Evolutionary conservation across 805 yeast genomes (phyloP).

Genomic region (Wickerhamiella vanderwaltii): DNA sequence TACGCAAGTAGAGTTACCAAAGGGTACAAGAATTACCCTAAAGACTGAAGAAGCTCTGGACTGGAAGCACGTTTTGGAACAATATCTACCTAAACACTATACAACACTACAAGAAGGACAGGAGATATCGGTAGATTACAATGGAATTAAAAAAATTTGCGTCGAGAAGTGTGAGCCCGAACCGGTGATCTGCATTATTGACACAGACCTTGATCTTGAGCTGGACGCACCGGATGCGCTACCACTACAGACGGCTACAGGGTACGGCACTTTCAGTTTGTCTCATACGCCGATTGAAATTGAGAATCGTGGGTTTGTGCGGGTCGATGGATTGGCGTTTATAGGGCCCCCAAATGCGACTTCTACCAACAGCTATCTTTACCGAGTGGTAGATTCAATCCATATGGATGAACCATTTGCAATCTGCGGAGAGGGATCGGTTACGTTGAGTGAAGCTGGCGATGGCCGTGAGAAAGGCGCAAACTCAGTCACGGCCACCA

Average conservation of each 20-base stretch:
- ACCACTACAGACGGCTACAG: not conserved
- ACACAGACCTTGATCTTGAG: constrained; percentile 41
- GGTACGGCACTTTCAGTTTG: not conserved
- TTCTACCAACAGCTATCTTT: constrained; percentile 12
- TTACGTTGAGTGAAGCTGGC: not conserved
- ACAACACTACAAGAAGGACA: constrained; percentile 39
- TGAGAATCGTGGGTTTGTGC: not conserved
- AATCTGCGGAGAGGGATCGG: constrained; percentile 13
- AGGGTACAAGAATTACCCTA: constrained; percentile 36
- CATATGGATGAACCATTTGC: constrained; percentile 10
- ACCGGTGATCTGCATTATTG: constrained; percentile 39
- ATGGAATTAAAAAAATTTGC: constrained; percentile 19
- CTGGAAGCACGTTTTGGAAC: constrained; percentile 45
- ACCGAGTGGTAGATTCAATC: constrained; percentile 5
- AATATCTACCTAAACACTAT: constrained; percentile 36
- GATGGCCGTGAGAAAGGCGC: no score
- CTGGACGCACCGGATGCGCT: constrained; percentile 13
- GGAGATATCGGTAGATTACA: constrained; percentile 27
- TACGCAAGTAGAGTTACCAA: constrained; percentile 31
- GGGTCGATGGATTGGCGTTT: constrained; percentile 12
- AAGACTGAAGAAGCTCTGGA: constrained; percentile 31
- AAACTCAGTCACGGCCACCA: not conserved
- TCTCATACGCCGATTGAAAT: not conserved
- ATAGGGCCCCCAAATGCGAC: constrained; percentile 21
- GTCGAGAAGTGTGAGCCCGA: constrained; percentile 34